Base-by-base conservation (phyloP, 202 grass and related monocot genomes). In the Setaria italica region DNA sequence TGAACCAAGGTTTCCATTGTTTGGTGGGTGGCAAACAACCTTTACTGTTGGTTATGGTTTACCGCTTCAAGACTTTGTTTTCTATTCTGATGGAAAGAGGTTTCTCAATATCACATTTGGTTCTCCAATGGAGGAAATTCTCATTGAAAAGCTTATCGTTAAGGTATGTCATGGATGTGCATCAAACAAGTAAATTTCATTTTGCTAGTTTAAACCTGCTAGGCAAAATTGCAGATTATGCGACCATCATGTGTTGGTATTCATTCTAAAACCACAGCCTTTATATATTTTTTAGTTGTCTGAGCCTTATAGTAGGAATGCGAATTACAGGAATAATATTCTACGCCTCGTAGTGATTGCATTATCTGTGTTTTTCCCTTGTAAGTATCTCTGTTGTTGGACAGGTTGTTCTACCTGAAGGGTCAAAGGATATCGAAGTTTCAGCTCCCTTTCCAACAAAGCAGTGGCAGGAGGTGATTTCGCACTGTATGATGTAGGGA, bases 1-100 rank as follows among this genome's bases (percentile, higher is more conserved):
- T 68, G 94, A 99, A 70, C 92, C 97, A 1, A 94, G 97, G 79
- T 99, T 99, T 91, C 97, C 97, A 21, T 75, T 99, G 72, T 99
- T 99, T 97, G 97, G 97, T 81, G 97, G 97, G 50, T 99, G 97
- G 97, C 90, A 91, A 93, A 97, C 97, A 85, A 92, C 92, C 21
- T 99, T 99, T 85, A 99, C 92, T n/a, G 80, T 99, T 84, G 97
- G 97, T 69, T 99, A 99, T 85, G 86, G 90, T 84, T 79, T 99
- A 83, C 97, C 97, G 63, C 88, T 99, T 60, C 58, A 99, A 88
- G 92, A 99, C 67, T 99, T 99, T 81, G 83, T 97, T 53, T 99
- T 93, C 68, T 81, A 69, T 83, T 85, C 89, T 84, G 92, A 97
- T 47, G 94, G 94, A 76, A 93, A 90, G 65, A 90, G 94, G 59